phyloP scores from a whole-genome alignment of 805 yeast species.

The Wickerhamiella occidentalis region DNA sequence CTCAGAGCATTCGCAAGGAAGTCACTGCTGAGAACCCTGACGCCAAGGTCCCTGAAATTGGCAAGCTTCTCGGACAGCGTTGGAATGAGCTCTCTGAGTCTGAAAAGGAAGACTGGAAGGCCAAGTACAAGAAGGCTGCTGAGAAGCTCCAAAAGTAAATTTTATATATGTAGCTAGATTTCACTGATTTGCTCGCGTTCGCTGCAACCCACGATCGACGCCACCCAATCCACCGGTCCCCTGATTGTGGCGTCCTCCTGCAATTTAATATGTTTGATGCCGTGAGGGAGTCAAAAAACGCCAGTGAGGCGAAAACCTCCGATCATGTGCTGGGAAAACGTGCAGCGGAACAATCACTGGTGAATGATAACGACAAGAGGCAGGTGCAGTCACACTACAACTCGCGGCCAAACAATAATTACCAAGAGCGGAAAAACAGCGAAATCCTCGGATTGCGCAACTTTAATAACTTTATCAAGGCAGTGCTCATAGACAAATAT shows the following conservation, averaged over 20 bases:
- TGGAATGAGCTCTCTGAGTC: conserved; percentile 83
- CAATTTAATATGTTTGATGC: conserved; percentile 8
- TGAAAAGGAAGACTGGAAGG: conserved; percentile 39
- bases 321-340: conserved; percentile 11
- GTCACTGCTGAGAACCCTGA: conserved; percentile 93
- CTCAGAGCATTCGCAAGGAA: conserved; percentile 87
- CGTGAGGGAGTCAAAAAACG: conserved; percentile 7
- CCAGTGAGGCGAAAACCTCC: not conserved
- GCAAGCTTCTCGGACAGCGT: conserved; percentile 81
- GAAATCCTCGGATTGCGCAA: conserved; percentile 77
- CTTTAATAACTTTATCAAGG: conserved; percentile 86
- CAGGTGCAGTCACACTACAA: conserved; percentile 78
- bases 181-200: not conserved
- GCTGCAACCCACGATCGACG: too few species aligned
- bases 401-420: conserved; percentile 58
- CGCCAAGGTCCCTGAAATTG: conserved; percentile 78
- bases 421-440: conserved; percentile 53
- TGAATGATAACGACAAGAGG: conserved; percentile 16
- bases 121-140: conserved; percentile 61
- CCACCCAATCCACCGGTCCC: too few species aligned
- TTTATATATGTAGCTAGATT: not conserved
- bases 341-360: conserved; percentile 10
- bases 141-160: not conserved
- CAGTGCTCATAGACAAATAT: conserved; percentile 64
- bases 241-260: conserved; percentile 7